phyloP scores from a whole-genome alignment of 2,329 filamentous ascomycete genomes.

The Aspergillus ruber region DNA sequence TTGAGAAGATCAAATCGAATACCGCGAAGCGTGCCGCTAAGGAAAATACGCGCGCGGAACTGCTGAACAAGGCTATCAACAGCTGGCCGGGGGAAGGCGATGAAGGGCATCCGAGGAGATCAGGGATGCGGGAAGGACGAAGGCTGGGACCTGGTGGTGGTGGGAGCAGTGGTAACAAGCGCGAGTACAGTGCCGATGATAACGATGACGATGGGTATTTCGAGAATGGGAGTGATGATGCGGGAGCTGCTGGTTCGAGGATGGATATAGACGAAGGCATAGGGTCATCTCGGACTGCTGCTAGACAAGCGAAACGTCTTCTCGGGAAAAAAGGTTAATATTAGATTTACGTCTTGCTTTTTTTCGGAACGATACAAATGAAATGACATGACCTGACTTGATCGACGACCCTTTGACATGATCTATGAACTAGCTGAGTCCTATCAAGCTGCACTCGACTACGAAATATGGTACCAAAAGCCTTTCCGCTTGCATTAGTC shows the following conservation, averaged over 20 bases:
- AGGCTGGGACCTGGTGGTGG: slow-evolving; percentile 10
- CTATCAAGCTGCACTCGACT: neutral
- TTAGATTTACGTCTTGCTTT: neutral
- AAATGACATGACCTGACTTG: too few species aligned
- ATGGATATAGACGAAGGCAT: slow-evolving; percentile 37
- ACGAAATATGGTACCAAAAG: neutral
- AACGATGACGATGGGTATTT: slow-evolving; percentile 34
- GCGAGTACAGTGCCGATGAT: slow-evolving; percentile 34
- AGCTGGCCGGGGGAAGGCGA: slow-evolving; percentile 20
- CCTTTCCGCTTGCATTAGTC: slow-evolving; percentile 6
- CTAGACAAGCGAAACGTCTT: slow-evolving; percentile 30
- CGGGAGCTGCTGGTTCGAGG: slow-evolving; percentile 19
- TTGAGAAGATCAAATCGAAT: slow-evolving; percentile 56
- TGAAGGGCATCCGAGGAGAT: slow-evolving; percentile 5
- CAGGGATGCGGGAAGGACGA: slow-evolving; percentile 3
- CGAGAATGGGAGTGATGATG: slow-evolving; percentile 23
- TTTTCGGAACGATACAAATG: neutral
- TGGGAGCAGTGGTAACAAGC: slow-evolving; percentile 29
- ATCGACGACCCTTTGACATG: too few species aligned
- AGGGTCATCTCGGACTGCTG: slow-evolving; percentile 17
- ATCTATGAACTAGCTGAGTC: too few species aligned
- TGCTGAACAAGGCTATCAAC: slow-evolving; percentile 46
- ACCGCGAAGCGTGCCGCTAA: slow-evolving; percentile 51
- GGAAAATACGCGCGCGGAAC: slow-evolving; percentile 43
- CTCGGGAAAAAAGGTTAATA: slow-evolving; percentile 29